phyloP scores from a whole-genome alignment of 495 filamentous ascomycete species.

The Aeminium ludgeri region DNA sequence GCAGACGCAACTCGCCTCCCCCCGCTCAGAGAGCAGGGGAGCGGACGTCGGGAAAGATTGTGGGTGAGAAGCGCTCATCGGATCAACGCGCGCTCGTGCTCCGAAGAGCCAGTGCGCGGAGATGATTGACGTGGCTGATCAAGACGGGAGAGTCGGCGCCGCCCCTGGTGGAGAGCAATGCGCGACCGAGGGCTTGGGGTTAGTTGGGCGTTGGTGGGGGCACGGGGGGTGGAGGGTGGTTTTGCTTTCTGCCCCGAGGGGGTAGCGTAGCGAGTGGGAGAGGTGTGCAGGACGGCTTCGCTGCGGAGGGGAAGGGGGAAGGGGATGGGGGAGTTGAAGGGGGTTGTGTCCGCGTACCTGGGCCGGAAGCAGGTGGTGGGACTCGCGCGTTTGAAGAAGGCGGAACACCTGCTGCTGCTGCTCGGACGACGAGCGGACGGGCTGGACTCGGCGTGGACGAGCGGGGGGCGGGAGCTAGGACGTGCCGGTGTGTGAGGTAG shows the following conservation, averaged over 20 bases:
- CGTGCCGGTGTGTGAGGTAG: conserved; percentile 7
- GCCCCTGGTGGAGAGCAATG: too few relatives aligned
- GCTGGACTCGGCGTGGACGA: conserved; percentile 6
- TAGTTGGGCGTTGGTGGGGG: too few relatives aligned
- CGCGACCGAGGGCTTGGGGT: too few relatives aligned
- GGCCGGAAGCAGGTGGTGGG: conserved; percentile 6
- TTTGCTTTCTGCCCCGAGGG: conserved; percentile 9
- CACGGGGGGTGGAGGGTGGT: conserved; percentile 19
- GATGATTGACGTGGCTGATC: conserved; percentile 26
- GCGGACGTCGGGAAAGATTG: too few relatives aligned
- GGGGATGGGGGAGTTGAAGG: neutral
- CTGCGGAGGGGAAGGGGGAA: conserved; percentile 6
- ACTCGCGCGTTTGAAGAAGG: neutral
- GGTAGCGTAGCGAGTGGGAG: conserved; percentile 17
- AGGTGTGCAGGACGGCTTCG: conserved; percentile 25
- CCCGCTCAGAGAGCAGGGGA: too few relatives aligned
- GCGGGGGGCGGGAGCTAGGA: conserved; percentile 11
- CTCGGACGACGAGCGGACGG: conserved; percentile 1
- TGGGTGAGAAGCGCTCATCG: too few relatives aligned
- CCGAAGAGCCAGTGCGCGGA: conserved; percentile 11
- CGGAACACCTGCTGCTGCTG: conserved; percentile 3
- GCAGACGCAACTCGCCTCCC: too few relatives aligned
- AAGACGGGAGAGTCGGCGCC: neutral
- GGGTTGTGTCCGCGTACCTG: conserved; percentile 5
- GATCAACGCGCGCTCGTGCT: conserved; percentile 16